Evolutionary conservation across 805 yeast genomes (phyloP).

Genomic region (Pichia scutulata): DNA sequence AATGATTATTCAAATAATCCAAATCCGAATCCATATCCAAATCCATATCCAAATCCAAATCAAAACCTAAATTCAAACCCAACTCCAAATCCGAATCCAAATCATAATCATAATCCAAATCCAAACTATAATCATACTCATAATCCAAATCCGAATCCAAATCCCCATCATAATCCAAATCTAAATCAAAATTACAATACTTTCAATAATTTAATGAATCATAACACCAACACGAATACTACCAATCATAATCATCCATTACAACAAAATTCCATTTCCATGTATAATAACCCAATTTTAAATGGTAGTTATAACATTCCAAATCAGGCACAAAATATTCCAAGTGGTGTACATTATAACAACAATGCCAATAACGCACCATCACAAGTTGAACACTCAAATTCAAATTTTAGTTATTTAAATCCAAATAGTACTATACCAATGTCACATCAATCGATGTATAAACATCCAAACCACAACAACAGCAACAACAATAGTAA

Average conservation of each 20-base stretch:
- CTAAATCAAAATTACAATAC: background rate
- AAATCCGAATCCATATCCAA: no score
- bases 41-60: no score
- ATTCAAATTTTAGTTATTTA: background rate
- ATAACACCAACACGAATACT: conserved; percentile 1
- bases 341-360: background rate
- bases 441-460: background rate
- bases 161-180: no score
- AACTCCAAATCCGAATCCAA: no score
- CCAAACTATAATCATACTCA: no score
- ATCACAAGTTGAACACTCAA: background rate
- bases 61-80: no score
- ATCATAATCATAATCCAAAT: no score
- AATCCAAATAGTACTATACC: background rate
- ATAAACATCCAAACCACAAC: background rate
- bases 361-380: background rate
- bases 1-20: no score
- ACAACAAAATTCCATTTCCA: background rate
- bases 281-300: background rate
- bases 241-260: background rate
- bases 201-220: background rate
- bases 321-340: background rate
- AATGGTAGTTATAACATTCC: background rate
- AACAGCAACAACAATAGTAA: background rate
- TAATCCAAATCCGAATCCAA: no score